A percentile compares a stretch with the other conserved stretches of the same genome.
Conservation (phyloP, 768 basidiomycete species). For the Neoboletus subvelutipes region DNA sequence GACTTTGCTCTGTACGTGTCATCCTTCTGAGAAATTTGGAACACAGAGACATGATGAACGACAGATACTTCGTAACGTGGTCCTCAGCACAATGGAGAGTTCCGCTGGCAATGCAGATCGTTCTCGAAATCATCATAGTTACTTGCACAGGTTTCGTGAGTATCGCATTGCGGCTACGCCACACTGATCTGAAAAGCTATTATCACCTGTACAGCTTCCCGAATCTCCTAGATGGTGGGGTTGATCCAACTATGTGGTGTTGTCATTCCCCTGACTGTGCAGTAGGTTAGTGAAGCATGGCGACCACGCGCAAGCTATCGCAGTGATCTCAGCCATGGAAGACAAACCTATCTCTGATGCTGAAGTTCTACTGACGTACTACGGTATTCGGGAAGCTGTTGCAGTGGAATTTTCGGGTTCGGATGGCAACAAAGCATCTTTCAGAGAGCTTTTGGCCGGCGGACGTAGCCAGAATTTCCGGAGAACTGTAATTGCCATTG, state of each 20-base stretch:
- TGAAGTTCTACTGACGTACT: background rate
- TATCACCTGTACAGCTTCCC: background rate
- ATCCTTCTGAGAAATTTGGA: background rate
- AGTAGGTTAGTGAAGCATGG: background rate
- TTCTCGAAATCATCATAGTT: background rate
- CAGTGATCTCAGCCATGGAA: background rate
- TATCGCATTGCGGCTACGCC: no score
- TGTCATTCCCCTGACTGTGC: background rate
- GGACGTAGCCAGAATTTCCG: background rate
- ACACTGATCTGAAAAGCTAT: background rate
- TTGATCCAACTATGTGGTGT: background rate
- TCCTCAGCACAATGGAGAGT: no score
- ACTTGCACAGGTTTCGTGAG: background rate
- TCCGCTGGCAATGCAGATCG: no score
- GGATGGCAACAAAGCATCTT: background rate
- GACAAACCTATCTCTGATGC: background rate
- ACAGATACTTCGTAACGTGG: no score
- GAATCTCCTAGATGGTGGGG: background rate
- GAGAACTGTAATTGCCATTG: background rate
- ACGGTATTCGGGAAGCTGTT: background rate
- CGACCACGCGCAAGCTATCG: background rate
- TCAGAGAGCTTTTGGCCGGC: background rate
- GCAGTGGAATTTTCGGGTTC: background rate
- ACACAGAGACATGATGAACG: background rate
- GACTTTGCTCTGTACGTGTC: background rate